These are phyloP conservation scores for Colletotrichum camelliae DNA, from an alignment of 2,329 filamentous ascomycete genomes.

Conservation along the genomic window DNA sequence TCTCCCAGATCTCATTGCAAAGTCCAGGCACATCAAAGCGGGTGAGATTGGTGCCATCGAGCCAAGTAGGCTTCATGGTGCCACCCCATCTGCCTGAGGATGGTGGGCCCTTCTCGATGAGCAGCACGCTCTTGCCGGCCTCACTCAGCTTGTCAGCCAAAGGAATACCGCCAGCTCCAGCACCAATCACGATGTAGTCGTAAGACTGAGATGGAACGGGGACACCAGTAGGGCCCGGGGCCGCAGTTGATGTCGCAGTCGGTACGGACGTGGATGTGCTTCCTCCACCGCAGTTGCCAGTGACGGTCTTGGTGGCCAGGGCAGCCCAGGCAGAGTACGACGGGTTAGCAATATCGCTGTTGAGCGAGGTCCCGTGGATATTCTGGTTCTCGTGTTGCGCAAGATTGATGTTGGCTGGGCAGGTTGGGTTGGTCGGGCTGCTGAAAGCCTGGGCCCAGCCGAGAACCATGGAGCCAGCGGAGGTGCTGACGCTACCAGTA, in stretches of 20 bases:
- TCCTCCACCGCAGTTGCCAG: constrained; percentile 35
- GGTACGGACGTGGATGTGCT: constrained; percentile 31
- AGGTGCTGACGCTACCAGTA: constrained; percentile 49
- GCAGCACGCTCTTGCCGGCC: constrained; percentile 67
- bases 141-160: constrained; percentile 69
- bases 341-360: constrained; percentile 39
- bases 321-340: constrained; percentile 49
- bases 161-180: constrained; percentile 65
- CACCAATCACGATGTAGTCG: constrained; percentile 70
- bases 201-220: constrained; percentile 44
- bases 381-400: constrained; percentile 60
- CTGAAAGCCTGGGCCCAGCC: constrained; percentile 61
- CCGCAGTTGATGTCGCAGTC: constrained; percentile 15
- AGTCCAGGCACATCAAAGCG: constrained; percentile 76
- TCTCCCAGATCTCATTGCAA: constrained; percentile 72
- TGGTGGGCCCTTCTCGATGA: constrained; percentile 65
- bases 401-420: constrained; percentile 50
- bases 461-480: constrained; percentile 48
- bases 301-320: constrained; percentile 45
- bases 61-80: constrained; percentile 65
- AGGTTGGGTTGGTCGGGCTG: constrained; percentile 44
- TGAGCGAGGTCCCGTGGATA: constrained; percentile 50
- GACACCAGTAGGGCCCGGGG: constrained; percentile 33
- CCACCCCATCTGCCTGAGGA: constrained; percentile 72
- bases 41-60: constrained; percentile 65